Conservation (phyloP, 2,329 filamentous ascomycete species). For the Exophiala phaeomuriformis region DNA sequence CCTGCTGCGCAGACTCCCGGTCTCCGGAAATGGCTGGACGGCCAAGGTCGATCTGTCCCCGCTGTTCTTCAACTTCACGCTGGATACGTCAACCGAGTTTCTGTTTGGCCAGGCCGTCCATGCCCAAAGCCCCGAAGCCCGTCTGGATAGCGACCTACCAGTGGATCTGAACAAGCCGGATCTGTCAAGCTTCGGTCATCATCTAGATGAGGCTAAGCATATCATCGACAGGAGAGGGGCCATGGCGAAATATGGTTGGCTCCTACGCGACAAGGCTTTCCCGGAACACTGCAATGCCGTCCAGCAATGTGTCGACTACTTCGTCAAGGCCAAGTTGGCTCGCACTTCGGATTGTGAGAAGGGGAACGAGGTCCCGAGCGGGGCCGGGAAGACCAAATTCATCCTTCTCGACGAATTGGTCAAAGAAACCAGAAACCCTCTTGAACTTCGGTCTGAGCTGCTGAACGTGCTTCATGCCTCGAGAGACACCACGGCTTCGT, state of each 20-base stretch:
- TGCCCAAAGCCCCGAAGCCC: slow-evolving; percentile 25
- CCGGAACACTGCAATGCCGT: slow-evolving; percentile 36
- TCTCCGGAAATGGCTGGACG: slow-evolving; percentile 46
- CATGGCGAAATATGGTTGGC: slow-evolving; percentile 32
- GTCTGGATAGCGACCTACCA: neutral
- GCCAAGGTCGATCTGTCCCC: slow-evolving; percentile 61
- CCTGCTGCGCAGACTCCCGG: slow-evolving; percentile 42
- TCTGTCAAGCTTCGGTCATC: slow-evolving; percentile 6
- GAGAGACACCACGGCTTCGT: slow-evolving; percentile 32
- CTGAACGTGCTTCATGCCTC: slow-evolving; percentile 33
- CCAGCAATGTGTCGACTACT: slow-evolving; percentile 43
- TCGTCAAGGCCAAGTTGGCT: slow-evolving; percentile 39
- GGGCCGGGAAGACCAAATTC: slow-evolving; percentile 9
- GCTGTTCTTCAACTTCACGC: slow-evolving; percentile 73
- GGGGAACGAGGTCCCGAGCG: slow-evolving; percentile 26
- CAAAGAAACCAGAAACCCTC: slow-evolving; percentile 20
- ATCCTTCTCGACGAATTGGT: slow-evolving; percentile 19
- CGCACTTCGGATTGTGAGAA: slow-evolving; percentile 25
- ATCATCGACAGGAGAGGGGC: slow-evolving; percentile 25
- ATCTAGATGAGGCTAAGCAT: slow-evolving; percentile 9
- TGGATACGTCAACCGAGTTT: slow-evolving; percentile 21
- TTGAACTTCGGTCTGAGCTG: slow-evolving; percentile 28
- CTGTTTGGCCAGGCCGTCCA: slow-evolving; percentile 22
- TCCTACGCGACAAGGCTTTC: slow-evolving; percentile 35
- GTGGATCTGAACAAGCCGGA: slow-evolving; percentile 3